A percentile compares a stretch with the other conserved stretches of the same genome.
Conservation (phyloP, 225 moss, liverwort and hornwort species). For the Anthoceros angustus region DNA sequence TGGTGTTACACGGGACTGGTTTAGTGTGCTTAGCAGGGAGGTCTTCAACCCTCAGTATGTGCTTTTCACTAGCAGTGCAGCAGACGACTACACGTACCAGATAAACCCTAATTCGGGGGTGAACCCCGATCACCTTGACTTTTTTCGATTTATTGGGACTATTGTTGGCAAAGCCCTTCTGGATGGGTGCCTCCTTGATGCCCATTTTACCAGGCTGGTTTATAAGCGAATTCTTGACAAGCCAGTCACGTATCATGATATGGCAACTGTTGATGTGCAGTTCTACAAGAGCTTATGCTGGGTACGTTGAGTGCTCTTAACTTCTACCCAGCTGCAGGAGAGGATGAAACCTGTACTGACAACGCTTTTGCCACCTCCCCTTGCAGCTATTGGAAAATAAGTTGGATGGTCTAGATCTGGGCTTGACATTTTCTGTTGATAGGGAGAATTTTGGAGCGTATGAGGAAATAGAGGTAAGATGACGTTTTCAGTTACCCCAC, state of each 20-base stretch:
- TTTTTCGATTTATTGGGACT: conserved; percentile 89
- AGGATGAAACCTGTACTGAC: not conserved
- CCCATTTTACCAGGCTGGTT: conserved; percentile 96
- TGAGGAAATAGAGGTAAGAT: conserved; percentile 83
- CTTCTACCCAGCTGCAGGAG: not conserved
- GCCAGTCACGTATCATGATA: conserved; percentile 92
- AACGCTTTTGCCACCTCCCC: not conserved
- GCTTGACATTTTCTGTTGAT: conserved; percentile 83
- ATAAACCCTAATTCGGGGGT: conserved; percentile 93
- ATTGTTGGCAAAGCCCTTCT: conserved; percentile 93
- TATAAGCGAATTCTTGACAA: conserved; percentile 94
- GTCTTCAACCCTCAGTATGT: conserved; percentile 97
- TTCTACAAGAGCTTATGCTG: conserved; percentile 97
- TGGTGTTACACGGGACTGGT: conserved; percentile 98
- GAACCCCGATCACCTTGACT: conserved; percentile 95
- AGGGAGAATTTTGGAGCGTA: conserved; percentile 98
- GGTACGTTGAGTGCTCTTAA: conserved; percentile 30
- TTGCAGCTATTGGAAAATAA: conserved; percentile 95
- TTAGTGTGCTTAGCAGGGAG: conserved; percentile 90
- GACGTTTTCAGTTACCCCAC: not conserved
- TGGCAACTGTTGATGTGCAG: conserved; percentile 97
- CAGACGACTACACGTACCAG: conserved; percentile 97
- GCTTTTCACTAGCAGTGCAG: conserved; percentile 86
- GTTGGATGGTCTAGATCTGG: conserved; percentile 86
- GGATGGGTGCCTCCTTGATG: conserved; percentile 91